These are phyloP conservation scores for Aspergillus awamori DNA, from an alignment of 2,329 filamentous ascomycete genomes.

Conservation along the genomic window DNA sequence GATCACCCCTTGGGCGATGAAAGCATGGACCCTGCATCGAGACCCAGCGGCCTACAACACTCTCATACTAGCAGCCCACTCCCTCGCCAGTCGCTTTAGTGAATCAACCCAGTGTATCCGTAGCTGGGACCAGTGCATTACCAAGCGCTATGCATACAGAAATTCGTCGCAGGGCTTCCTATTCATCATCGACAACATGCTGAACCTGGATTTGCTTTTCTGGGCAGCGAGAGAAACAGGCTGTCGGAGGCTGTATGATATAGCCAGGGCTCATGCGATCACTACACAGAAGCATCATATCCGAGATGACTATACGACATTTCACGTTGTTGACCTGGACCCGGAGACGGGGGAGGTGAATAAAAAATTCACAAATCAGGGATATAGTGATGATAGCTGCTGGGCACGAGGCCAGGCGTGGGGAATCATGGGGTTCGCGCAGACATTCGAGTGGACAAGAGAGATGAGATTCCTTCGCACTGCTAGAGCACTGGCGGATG, in stretches of 20 bases:
- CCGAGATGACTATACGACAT: conserved; percentile 31
- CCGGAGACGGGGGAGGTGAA: conserved; percentile 43
- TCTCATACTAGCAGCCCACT: conserved; percentile 40
- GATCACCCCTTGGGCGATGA: conserved; percentile 51
- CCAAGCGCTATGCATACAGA: conserved; percentile 29
- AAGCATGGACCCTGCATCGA: conserved; percentile 51
- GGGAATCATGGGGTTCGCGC: conserved; percentile 38
- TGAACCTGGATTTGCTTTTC: conserved; percentile 47
- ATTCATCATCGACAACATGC: conserved; percentile 50
- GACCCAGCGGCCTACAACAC: conserved; percentile 39
- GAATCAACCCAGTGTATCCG: conserved; percentile 38
- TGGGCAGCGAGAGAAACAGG: conserved; percentile 40
- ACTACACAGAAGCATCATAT: conserved; percentile 47
- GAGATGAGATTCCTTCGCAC: conserved; percentile 38
- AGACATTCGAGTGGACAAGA: conserved; percentile 45
- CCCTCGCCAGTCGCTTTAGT: conserved; percentile 43
- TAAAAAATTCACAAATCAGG: conserved; percentile 30
- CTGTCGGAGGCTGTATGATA: conserved; percentile 22
- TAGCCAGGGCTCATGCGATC: conserved; percentile 40
- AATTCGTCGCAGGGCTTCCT: conserved; percentile 44
- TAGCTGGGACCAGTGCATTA: conserved; percentile 51
- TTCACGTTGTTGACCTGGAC: conserved; percentile 43
- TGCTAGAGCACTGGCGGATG: conserved; percentile 49
- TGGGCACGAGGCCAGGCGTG: conserved; percentile 33
- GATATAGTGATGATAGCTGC: conserved; percentile 27